Evolutionary conservation across 441 rosid species (phyloP).

Genomic region (Brassica hybrid): DNA sequence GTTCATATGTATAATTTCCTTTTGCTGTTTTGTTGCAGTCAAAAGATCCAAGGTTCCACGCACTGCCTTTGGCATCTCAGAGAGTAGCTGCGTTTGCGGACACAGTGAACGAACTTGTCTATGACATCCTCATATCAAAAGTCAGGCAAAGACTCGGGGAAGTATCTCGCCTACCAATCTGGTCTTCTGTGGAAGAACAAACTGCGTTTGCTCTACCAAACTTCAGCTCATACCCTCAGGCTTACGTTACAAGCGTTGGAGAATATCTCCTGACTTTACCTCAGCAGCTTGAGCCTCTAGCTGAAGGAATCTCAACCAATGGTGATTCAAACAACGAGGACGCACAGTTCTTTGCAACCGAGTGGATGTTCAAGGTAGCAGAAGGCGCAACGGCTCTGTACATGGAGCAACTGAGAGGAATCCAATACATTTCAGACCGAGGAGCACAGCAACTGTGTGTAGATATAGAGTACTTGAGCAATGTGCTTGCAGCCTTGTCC

Average conservation of each 20-base stretch:
- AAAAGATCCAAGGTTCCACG: constrained; percentile 97
- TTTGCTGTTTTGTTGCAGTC: constrained; percentile 60
- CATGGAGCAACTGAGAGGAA: constrained; percentile 94
- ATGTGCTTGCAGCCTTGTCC: constrained; percentile 94
- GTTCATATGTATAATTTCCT: not conserved
- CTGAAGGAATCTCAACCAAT: constrained; percentile 85
- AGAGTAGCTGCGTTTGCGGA: constrained; percentile 89
- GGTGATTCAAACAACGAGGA: constrained; percentile 83
- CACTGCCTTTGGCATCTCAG: constrained; percentile 92
- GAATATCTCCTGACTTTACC: constrained; percentile 99
- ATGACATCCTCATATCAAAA: constrained; percentile 95
- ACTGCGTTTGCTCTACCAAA: constrained; percentile 85
- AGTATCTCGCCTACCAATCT: constrained; percentile 80
- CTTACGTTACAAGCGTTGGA: constrained; percentile 88
- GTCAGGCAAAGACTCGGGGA: constrained; percentile 90
- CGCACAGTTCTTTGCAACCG: constrained; percentile 94
- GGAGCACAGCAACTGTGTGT: constrained; percentile 91
- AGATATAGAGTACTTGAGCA: constrained; percentile 94
- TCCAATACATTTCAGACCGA: constrained; percentile 81
- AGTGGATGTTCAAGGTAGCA: constrained; percentile 99
- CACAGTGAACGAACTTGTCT: constrained; percentile 92
- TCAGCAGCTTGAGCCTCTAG: constrained; percentile 98
- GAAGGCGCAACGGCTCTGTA: constrained; percentile 95
- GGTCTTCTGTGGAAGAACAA: constrained; percentile 94
- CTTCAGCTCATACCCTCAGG: constrained; percentile 95